phyloP scores from a whole-genome alignment of 805 yeast genomes.

The Lipomyces chichibuensis region DNA sequence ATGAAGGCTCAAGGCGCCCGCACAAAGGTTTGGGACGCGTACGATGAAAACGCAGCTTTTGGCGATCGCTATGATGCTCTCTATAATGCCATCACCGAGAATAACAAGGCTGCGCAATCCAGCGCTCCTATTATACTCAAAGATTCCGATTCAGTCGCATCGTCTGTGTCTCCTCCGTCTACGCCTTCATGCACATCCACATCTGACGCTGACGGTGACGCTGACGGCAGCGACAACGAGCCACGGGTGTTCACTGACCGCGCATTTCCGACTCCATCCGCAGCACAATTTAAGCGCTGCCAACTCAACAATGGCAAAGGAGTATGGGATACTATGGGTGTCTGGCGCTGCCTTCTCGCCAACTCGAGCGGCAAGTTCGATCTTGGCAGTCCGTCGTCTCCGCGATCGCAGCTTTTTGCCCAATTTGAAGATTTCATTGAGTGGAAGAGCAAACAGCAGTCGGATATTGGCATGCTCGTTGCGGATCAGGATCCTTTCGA shows the following conservation, averaged over 20 bases:
- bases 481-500: constrained; percentile 1
- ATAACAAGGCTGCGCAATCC: background rate
- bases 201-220: background rate
- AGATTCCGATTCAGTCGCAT: background rate
- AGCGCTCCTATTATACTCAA: background rate
- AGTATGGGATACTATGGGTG: constrained; percentile 82
- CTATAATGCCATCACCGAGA: constrained; percentile 13
- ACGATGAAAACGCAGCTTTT: constrained; percentile 8
- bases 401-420: constrained; percentile 62
- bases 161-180: background rate
- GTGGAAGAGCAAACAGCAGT: constrained; percentile 27
- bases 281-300: constrained; percentile 65
- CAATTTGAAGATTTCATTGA: constrained; percentile 35
- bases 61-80: background rate
- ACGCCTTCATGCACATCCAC: constrained; percentile 9
- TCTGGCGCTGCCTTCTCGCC: constrained; percentile 91
- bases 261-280: constrained; percentile 62
- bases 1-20: constrained; percentile 16
- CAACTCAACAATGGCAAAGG: constrained; percentile 65
- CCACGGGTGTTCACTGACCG: constrained; percentile 39
- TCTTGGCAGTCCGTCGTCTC: constrained; percentile 1
- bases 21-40: constrained; percentile 31
- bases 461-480: background rate
- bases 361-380: constrained; percentile 22
- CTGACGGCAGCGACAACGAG: constrained; percentile 5